These are phyloP conservation scores for Morella rubra DNA, from an alignment of 306 rosid genomes.

Conservation along the genomic window DNA sequence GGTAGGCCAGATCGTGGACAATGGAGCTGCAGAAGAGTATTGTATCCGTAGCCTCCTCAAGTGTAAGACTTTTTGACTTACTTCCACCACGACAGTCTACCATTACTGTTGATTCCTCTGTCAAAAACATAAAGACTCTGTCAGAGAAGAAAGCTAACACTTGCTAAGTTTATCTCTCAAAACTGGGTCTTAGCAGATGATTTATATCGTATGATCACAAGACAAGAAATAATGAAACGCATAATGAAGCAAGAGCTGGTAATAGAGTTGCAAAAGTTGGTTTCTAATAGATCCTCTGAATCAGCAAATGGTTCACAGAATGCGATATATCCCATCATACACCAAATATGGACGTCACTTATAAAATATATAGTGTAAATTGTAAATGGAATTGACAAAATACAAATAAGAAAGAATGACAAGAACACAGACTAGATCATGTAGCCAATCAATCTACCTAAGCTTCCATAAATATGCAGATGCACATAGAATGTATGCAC, in stretches of 20 bases:
- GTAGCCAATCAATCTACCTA: background rate
- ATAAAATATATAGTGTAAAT: background rate
- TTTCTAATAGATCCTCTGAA: background rate
- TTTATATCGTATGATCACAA: conserved; percentile 4
- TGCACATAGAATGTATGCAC: background rate
- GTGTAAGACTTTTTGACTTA: conserved; percentile 73
- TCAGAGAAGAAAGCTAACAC: conserved; percentile 29
- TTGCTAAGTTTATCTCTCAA: conserved; percentile 20
- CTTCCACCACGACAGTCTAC: conserved; percentile 68
- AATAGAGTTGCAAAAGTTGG: background rate
- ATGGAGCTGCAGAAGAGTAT: conserved; percentile 95
- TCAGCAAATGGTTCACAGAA: background rate
- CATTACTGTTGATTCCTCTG: conserved; percentile 74
- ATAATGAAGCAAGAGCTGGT: background rate
- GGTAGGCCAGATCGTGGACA: conserved; percentile 79
- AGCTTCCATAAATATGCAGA: background rate
- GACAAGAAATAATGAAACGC: background rate
- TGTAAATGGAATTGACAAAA: background rate
- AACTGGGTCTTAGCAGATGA: conserved; percentile 16
- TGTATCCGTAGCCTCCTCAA: conserved; percentile 93
- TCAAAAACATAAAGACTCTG: conserved; percentile 26
- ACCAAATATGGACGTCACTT: background rate
- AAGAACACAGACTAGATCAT: background rate
- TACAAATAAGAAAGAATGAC: background rate
- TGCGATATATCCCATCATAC: background rate